These are phyloP conservation scores for Penicillium glabrum DNA, from an alignment of 2,329 filamentous ascomycete species.

Conservation along the genomic window DNA sequence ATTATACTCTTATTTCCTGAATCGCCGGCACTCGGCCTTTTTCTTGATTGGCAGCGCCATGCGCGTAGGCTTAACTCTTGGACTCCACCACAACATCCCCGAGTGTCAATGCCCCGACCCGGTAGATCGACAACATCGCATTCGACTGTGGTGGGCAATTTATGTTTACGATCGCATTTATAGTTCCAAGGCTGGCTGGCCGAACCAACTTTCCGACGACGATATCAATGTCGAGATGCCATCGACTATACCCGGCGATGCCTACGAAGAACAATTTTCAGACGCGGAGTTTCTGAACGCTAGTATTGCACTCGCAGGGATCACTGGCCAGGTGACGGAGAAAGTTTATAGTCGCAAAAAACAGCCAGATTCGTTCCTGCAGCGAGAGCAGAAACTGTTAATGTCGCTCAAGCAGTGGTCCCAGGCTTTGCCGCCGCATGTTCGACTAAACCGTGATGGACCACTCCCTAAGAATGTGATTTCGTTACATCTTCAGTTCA, in stretches of 20 bases:
- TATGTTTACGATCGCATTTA: slow-evolving; percentile 42
- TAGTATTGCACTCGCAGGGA: slow-evolving; percentile 30
- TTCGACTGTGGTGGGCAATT: slow-evolving; percentile 34
- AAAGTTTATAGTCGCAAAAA: slow-evolving; percentile 29
- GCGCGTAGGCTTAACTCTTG: slow-evolving; percentile 39
- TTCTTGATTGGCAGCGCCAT: slow-evolving; percentile 36
- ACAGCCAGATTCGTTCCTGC: slow-evolving; percentile 29
- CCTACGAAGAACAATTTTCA: slow-evolving; percentile 29
- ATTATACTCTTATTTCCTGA: slow-evolving; percentile 29
- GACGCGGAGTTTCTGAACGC: slow-evolving; percentile 30
- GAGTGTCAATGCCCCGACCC: slow-evolving; percentile 24
- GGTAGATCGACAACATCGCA: slow-evolving; percentile 34
- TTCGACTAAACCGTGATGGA: slow-evolving; percentile 21
- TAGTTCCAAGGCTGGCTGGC: slow-evolving; percentile 47
- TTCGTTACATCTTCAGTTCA: slow-evolving; percentile 35
- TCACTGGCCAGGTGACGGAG: slow-evolving; percentile 25
- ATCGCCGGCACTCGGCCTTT: slow-evolving; percentile 29
- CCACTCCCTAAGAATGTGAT: slow-evolving; percentile 22
- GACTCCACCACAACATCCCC: slow-evolving; percentile 40
- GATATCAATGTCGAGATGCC: slow-evolving; percentile 42
- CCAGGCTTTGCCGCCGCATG: slow-evolving; percentile 28
- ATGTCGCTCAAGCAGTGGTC: slow-evolving; percentile 33
- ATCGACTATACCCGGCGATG: slow-evolving; percentile 18
- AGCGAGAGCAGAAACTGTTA: slow-evolving; percentile 34
- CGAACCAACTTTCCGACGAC: slow-evolving; percentile 47